These are phyloP conservation scores for Wickerhamomyces hampshirensis DNA, from an alignment of 805 yeast species.

Conservation along the genomic window DNA sequence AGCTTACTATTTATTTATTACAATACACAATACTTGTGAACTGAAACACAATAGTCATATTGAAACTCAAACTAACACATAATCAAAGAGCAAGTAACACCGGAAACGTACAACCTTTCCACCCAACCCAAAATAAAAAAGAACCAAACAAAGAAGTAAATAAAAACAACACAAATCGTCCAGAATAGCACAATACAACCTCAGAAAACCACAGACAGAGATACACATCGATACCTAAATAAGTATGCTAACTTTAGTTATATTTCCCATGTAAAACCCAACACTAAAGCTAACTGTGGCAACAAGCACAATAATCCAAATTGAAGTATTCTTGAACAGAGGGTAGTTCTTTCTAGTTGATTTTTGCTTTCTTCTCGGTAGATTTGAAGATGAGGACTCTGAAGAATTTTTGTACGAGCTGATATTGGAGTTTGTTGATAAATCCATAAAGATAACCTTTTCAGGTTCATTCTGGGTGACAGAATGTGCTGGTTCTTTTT, in stretches of 20 bases:
- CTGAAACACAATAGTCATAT: too few relatives aligned
- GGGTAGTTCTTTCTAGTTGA: background rate
- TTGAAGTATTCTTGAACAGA: slow-evolving; percentile 3
- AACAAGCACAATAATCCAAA: slow-evolving; percentile 8
- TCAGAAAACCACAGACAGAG: background rate
- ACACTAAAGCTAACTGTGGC: slow-evolving; percentile 16
- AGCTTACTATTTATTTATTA: too few relatives aligned
- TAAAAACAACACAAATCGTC: too few relatives aligned
- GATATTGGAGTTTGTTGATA: background rate
- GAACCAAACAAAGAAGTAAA: too few relatives aligned
- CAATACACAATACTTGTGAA: too few relatives aligned
- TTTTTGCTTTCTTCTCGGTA: background rate
- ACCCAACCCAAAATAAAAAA: too few relatives aligned
- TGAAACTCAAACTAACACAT: too few relatives aligned
- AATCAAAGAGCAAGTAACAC: too few relatives aligned
- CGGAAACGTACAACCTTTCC: too few relatives aligned
- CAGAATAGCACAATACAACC: too few relatives aligned
- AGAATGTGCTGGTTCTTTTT: background rate
- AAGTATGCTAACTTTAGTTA: background rate
- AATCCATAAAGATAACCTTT: background rate
- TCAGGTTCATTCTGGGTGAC: background rate
- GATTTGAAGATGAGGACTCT: background rate
- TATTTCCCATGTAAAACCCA: slow-evolving; percentile 14
- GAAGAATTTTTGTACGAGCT: background rate
- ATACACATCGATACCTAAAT: background rate